These are phyloP conservation scores for Pseudogymnoascus sp. DNA, from an alignment of 2,329 filamentous ascomycete species.

Conservation along the genomic window DNA sequence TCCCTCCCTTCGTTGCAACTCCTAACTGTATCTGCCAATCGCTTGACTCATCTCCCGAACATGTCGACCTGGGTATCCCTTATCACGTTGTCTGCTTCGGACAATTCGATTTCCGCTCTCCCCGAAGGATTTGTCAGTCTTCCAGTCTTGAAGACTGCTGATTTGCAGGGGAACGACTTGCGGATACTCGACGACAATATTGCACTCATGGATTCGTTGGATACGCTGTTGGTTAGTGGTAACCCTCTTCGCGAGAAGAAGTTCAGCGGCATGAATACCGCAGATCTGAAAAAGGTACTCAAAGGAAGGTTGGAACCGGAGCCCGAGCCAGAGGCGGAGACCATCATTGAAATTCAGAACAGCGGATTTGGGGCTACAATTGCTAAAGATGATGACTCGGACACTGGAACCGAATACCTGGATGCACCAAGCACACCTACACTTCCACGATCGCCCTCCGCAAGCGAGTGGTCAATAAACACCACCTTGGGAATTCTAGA, in stretches of 20 bases:
- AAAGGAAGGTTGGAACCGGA: constrained; percentile 54
- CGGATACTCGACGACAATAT: constrained; percentile 66
- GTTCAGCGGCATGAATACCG: constrained; percentile 68
- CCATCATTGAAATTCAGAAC: constrained; percentile 28
- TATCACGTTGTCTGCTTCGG: constrained; percentile 64
- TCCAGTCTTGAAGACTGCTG: constrained; percentile 60
- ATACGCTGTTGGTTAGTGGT: constrained; percentile 69
- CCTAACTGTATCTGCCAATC: constrained; percentile 72
- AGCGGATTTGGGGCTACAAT: background rate
- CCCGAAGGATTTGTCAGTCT: constrained; percentile 67
- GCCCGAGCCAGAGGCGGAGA: constrained; percentile 16
- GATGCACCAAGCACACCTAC: constrained; percentile 48
- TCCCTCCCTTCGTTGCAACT: constrained; percentile 60
- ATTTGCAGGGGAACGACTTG: constrained; percentile 81
- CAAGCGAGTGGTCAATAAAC: constrained; percentile 36
- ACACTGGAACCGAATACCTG: constrained; percentile 44
- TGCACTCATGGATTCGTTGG: constrained; percentile 68
- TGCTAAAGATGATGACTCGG: constrained; percentile 31
- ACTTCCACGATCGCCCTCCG: constrained; percentile 30
- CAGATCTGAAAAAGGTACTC: constrained; percentile 70
- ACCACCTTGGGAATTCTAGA: constrained; percentile 51
- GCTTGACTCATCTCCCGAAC: constrained; percentile 63
- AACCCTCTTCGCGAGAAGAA: constrained; percentile 88
- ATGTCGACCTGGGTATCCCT: constrained; percentile 67
- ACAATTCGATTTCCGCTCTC: constrained; percentile 70